Evolutionary conservation across 306 rosid genomes (phyloP).

Genomic region (Macrotyloma uniflorum): DNA sequence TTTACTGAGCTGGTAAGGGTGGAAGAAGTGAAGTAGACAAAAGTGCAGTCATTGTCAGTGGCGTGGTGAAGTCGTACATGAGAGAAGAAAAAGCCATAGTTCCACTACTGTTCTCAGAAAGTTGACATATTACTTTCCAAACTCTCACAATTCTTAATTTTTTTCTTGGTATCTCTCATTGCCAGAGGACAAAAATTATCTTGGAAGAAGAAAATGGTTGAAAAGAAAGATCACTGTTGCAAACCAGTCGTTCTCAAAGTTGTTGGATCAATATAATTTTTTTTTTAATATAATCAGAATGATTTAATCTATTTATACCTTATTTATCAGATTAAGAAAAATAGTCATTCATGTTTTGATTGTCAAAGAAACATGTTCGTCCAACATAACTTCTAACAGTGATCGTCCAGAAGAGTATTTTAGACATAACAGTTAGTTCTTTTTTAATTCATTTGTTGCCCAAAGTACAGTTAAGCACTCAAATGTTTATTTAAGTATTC

Average conservation of each 20-base stretch:
- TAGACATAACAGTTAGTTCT: too few species aligned
- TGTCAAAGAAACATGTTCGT: too few species aligned
- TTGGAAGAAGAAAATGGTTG: conserved; percentile 5
- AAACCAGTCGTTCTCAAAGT: neutral
- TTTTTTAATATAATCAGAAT: too few species aligned
- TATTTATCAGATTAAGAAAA: too few species aligned
- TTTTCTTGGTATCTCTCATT: neutral
- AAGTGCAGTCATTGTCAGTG: conserved; percentile 37
- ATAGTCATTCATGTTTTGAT: too few species aligned
- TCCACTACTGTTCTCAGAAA: conserved; percentile 1
- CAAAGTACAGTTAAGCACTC: too few species aligned
- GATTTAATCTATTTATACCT: too few species aligned
- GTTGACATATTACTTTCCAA: neutral
- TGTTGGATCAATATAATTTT: neutral
- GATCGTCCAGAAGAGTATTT: too few species aligned
- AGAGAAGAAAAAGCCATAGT: neutral
- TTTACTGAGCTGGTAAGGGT: neutral
- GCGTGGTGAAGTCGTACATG: conserved; percentile 31
- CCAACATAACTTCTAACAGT: too few species aligned
- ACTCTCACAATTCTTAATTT: neutral
- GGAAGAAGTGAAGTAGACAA: conserved; percentile 21
- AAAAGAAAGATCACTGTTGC: neutral
- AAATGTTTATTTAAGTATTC: too few species aligned
- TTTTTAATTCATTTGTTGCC: too few species aligned
- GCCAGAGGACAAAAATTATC: neutral